Conservation (phyloP, 208 protist genomes). For the Leishmania martiniquensis region DNA sequence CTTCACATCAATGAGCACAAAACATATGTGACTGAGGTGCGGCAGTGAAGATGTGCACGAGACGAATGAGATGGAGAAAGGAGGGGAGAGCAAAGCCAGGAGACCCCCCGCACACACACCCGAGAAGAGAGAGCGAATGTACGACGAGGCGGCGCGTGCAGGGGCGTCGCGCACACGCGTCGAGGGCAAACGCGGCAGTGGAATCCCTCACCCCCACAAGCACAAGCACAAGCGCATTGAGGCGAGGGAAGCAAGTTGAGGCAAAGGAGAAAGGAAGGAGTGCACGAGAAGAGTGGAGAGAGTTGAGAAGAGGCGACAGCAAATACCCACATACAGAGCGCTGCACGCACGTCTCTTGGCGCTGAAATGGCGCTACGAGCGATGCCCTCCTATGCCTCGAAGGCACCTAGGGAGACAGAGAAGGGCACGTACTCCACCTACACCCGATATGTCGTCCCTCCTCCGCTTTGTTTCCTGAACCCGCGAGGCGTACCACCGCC, state of each 20-base stretch:
- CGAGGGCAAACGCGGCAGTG: not conserved
- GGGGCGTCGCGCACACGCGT: not conserved
- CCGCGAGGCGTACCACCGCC: not conserved
- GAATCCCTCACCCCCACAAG: not conserved
- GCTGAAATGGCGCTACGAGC: not conserved
- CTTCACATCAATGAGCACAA: not conserved
- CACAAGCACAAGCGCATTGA: not conserved
- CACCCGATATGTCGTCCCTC: not conserved
- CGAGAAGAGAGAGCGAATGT: not conserved
- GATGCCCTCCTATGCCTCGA: not conserved
- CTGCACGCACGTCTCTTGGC: not conserved
- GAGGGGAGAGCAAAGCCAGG: not conserved
- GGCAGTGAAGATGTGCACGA: not conserved
- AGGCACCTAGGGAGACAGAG: not conserved
- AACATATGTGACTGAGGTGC: not conserved
- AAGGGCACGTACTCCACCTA: not conserved
- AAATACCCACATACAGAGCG: not conserved
- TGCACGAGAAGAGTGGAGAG: not conserved
- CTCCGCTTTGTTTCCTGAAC: not conserved
- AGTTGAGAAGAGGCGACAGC: not conserved
- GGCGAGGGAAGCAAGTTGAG: not conserved
- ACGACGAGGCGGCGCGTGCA: not conserved
- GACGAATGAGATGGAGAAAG: not conserved
- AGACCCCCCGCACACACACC: not conserved
- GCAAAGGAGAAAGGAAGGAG: too few species aligned